Evolutionary conservation across 768 basidiomycete genomes (phyloP), one percentile per base, ranked within the genome.

Genomic region (Podaxis pistillaris): DNA sequence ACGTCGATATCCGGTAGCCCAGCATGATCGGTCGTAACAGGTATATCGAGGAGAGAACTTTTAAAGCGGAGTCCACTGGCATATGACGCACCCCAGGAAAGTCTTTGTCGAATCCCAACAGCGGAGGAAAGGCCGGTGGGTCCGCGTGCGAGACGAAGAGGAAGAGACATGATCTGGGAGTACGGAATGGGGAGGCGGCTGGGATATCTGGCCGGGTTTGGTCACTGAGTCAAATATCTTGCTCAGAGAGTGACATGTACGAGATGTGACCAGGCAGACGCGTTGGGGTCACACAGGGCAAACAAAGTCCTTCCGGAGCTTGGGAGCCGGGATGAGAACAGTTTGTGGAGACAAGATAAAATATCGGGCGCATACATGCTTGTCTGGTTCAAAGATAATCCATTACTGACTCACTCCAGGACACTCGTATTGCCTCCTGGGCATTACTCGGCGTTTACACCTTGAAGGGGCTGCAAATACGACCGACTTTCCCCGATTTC

Each of bases 1-100:
- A 78, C 78, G 55, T 79, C 74, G 59, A 79, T 76, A 60, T 77
- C 75, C 8, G 74, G 67, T 1, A 75, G 70, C 8, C 53, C 56
- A 4, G 40, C 40, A 17, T 36, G 38, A 33, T 57, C 68, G 61
- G 15, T 59, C 40, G 59, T 59, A 12, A 64, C 46, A 13, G 46
- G 19, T 38, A 62, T 47, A 33, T 61, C 56, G 22, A 57, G 54
- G 17, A 62, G 63, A 26, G 68, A 62, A 49, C 68, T 68, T 57
- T 58, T 50, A 40, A 53, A 38, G 15, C 64, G 56, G 38, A 44
- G 8, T 3, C 44, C 44, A 46, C 19, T 37, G 41, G 56, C 36
- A 33, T 38, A 19, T n/a, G 65, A 63, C 11, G 56, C 61, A 24
- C 64, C 62, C 58, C 62, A 63, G 11, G 58, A 47, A 19, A 24